These are phyloP conservation scores for Coemansia sp. DNA, from an alignment of 192 early-diverging fungal species.

Conservation along the genomic window DNA sequence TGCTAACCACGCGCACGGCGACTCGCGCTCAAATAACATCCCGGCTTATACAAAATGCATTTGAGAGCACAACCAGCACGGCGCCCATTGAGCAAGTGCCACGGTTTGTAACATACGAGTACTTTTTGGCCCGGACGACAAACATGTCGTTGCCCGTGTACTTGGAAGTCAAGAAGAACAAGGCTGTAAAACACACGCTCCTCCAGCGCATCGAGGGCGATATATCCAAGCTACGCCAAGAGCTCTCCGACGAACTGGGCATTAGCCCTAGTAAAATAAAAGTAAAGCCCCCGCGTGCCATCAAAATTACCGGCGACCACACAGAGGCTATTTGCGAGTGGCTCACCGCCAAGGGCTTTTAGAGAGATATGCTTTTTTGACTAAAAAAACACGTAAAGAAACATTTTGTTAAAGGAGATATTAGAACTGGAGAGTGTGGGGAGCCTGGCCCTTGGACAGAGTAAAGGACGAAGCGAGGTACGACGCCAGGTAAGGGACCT, in stretches of 20 bases:
- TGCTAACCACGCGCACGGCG: neutral
- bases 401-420: constrained; percentile 23
- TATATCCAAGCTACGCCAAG: constrained; percentile 47
- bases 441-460: constrained; percentile 94
- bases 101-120: constrained; percentile 39
- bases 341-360: constrained; percentile 60
- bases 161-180: constrained; percentile 65
- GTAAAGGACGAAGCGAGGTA: constrained; percentile 91
- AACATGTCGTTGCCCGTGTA: constrained; percentile 70
- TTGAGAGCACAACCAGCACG: constrained; percentile 26
- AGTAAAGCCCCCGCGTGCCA: constrained; percentile 51
- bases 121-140: constrained; percentile 66
- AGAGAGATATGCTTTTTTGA: neutral
- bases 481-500: constrained; percentile 81
- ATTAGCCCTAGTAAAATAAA: constrained; percentile 28
- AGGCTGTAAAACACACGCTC: constrained; percentile 62
- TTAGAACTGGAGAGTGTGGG: constrained; percentile 97
- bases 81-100: neutral
- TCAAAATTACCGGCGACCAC: constrained; percentile 60
- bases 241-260: constrained; percentile 21
- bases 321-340: constrained; percentile 55
- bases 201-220: constrained; percentile 74
- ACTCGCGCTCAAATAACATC: neutral
- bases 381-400: neutral
- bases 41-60: constrained; percentile 12